phyloP scores from a whole-genome alignment of 2,329 filamentous ascomycete genomes.

The Stagonosporopsis chrysanthemi region DNA sequence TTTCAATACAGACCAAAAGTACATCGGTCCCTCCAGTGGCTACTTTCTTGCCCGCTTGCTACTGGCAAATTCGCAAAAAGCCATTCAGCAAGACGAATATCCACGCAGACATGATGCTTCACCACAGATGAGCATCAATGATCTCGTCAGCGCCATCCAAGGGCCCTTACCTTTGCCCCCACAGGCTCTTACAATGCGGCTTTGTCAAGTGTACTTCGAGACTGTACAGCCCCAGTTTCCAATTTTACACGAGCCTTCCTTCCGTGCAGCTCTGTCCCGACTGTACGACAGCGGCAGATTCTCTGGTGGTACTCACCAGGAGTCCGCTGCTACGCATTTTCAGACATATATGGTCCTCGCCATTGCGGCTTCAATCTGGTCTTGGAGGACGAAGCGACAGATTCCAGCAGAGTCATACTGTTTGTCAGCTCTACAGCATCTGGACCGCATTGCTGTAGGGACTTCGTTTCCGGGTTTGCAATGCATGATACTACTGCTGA shows the following conservation, averaged over 20 bases:
- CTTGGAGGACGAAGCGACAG: constrained; percentile 53
- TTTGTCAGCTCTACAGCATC: constrained; percentile 56
- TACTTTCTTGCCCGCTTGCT: constrained; percentile 62
- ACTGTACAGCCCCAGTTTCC: constrained; percentile 60
- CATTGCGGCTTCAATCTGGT: constrained; percentile 57
- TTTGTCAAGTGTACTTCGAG: constrained; percentile 59
- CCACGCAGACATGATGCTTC: background rate
- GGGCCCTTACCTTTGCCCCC: constrained; percentile 24
- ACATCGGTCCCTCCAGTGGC: constrained; percentile 64
- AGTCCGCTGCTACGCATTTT: background rate
- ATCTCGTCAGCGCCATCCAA: constrained; percentile 16
- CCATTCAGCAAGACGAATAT: background rate
- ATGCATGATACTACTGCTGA: constrained; percentile 56
- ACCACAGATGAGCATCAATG: constrained; percentile 15
- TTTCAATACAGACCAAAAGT: constrained; percentile 57
- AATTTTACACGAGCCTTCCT: constrained; percentile 56
- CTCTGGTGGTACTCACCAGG: background rate
- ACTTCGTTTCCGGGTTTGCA: constrained; percentile 60
- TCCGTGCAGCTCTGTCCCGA: constrained; percentile 5
- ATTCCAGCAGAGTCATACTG: constrained; percentile 61
- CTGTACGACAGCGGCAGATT: constrained; percentile 26
- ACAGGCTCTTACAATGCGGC: constrained; percentile 50
- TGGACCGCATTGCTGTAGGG: constrained; percentile 58
- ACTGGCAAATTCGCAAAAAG: constrained; percentile 46
- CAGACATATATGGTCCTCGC: constrained; percentile 60